These are phyloP conservation scores for Scalesia atractyloides DNA, from an alignment of 129 eudicot species.

Conservation along the genomic window DNA sequence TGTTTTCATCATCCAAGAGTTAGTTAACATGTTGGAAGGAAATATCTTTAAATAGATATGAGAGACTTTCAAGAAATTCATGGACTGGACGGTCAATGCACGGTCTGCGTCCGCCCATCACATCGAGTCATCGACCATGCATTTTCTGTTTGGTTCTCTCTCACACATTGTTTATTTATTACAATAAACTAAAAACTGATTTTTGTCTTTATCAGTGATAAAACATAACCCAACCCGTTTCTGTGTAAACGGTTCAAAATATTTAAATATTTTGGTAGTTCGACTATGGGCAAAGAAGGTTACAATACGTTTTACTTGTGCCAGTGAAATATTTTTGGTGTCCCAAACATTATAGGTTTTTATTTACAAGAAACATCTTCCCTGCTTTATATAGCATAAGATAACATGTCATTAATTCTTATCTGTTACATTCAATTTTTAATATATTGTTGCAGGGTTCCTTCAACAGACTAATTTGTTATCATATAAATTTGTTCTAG, in stretches of 20 bases:
- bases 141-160: neutral
- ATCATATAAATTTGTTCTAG: neutral
- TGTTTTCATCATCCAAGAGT: too few species aligned
- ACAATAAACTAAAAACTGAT: neutral
- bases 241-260: neutral
- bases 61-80: too few species aligned
- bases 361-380: neutral
- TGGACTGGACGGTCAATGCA: too few species aligned
- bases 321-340: too few species aligned
- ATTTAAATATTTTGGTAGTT: neutral
- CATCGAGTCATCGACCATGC: neutral
- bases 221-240: neutral
- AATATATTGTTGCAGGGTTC: neutral
- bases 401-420: neutral
- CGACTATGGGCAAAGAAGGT: neutral
- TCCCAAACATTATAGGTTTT: conserved; percentile 1
- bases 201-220: neutral
- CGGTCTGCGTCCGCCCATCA: neutral
- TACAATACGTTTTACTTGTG: too few species aligned
- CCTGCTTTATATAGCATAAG: conserved; percentile 8
- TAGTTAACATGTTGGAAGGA: too few species aligned
- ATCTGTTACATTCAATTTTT: neutral
- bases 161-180: neutral
- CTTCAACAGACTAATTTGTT: neutral
- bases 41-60: too few species aligned